phyloP scores from a whole-genome alignment of 805 yeast genomes.

The Naumovozyma baii region DNA sequence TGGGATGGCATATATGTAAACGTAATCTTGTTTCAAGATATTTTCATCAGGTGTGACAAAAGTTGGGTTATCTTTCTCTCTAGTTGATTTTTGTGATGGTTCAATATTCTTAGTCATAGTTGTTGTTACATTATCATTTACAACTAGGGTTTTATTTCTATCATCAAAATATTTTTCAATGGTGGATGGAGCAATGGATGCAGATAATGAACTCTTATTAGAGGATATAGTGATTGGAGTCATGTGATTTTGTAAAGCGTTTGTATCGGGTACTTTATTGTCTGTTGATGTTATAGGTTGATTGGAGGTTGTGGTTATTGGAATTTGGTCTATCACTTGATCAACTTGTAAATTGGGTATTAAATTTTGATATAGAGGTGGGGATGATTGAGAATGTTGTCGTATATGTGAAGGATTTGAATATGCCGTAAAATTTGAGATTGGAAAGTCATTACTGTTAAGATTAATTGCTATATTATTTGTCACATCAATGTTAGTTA shows the following conservation, averaged over 20 bases:
- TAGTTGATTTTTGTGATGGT: too few relatives aligned
- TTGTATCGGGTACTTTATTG: too few relatives aligned
- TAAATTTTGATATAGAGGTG: not conserved
- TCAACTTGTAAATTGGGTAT: not conserved
- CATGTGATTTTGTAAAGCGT: too few relatives aligned
- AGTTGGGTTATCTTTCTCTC: too few relatives aligned
- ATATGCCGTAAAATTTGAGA: not conserved
- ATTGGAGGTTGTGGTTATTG: too few relatives aligned
- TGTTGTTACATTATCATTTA: too few relatives aligned
- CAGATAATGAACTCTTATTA: not conserved
- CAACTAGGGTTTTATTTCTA: too few relatives aligned
- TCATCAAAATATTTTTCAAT: not conserved
- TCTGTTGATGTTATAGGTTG: not conserved
- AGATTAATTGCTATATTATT: not conserved
- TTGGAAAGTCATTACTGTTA: too few relatives aligned
- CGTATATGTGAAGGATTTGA: not conserved
- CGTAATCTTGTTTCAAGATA: constrained; percentile 22
- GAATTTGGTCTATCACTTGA: not conserved
- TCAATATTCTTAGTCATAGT: too few relatives aligned
- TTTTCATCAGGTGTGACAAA: too few relatives aligned
- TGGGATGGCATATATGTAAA: constrained; percentile 22
- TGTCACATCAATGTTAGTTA: not conserved
- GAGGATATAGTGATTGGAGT: too few relatives aligned
- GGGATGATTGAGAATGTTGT: not conserved
- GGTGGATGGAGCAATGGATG: not conserved